Conservation (phyloP, 2,329 filamentous ascomycete genomes). For the Calonectria fujianensis region DNA sequence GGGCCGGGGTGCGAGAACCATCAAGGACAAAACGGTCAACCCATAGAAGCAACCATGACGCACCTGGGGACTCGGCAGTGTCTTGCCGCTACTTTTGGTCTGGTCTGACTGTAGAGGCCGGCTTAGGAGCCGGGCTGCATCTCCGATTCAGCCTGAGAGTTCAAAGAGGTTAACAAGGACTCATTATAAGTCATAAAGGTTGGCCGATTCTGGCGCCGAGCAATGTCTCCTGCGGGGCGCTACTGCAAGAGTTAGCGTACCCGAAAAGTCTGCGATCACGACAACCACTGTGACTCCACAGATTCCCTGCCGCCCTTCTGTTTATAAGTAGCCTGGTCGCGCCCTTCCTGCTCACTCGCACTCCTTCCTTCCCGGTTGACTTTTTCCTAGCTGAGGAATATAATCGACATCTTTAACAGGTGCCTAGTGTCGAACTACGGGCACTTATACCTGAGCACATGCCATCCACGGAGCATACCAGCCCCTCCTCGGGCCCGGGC, state of each 20-base stretch:
- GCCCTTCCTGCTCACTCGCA: neutral
- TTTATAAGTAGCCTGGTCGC: slow-evolving; percentile 16
- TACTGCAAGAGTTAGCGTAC: slow-evolving; percentile 35
- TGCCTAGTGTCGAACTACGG: neutral
- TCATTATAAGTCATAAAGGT: slow-evolving; percentile 24
- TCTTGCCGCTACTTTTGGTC: slow-evolving; percentile 2
- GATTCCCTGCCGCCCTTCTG: slow-evolving; percentile 19
- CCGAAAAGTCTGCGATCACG: slow-evolving; percentile 53
- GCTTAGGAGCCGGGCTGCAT: neutral
- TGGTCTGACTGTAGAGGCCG: neutral
- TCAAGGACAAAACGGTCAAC: neutral
- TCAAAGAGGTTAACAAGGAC: neutral
- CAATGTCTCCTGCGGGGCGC: slow-evolving; percentile 45
- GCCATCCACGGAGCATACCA: neutral
- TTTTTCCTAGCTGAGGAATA: slow-evolving; percentile 8
- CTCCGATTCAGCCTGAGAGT: neutral
- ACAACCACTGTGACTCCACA: slow-evolving; percentile 48
- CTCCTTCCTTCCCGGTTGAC: neutral
- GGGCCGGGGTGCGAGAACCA: slow-evolving; percentile 10
- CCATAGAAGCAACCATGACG: slow-evolving; percentile 8
- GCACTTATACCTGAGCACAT: slow-evolving; percentile 16
- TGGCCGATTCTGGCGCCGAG: slow-evolving; percentile 40
- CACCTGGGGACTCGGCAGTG: slow-evolving; percentile 1
- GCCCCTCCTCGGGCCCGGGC: slow-evolving; percentile 40
- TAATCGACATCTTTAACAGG: slow-evolving; percentile 30